phyloP scores from a whole-genome alignment of 1,139 yeast species.

The Blastobotrys serpentis region DNA sequence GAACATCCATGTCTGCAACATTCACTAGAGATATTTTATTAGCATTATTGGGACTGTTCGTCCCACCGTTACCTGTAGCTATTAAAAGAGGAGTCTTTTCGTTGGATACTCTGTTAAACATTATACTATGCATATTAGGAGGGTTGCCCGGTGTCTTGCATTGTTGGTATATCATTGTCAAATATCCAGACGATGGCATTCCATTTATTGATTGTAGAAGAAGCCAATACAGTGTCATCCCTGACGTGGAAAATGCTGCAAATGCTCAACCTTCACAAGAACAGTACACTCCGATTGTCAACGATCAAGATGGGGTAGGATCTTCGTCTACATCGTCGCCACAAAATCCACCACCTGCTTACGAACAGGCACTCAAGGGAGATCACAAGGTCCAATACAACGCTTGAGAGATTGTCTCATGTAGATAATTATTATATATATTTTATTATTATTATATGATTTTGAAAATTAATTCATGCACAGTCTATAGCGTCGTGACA shows the following conservation, averaged over 20 bases:
- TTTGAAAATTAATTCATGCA: too few species aligned
- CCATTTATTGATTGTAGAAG: slow-evolving; percentile 32
- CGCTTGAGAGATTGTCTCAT: not conserved
- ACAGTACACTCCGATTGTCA: not conserved
- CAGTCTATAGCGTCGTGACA: too few species aligned
- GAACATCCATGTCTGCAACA: slow-evolving; percentile 9
- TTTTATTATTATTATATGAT: too few species aligned
- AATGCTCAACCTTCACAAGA: not conserved
- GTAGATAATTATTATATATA: too few species aligned
- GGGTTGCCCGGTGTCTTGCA: slow-evolving; percentile 66
- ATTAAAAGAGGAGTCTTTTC: slow-evolving; percentile 65
- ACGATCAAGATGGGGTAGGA: too few species aligned
- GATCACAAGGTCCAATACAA: slow-evolving; percentile 32
- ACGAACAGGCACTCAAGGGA: slow-evolving; percentile 24
- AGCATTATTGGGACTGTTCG: slow-evolving; percentile 57
- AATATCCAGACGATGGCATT: slow-evolving; percentile 59
- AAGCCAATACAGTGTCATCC: slow-evolving; percentile 23
- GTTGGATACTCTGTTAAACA: slow-evolving; percentile 58
- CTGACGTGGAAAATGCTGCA: slow-evolving; percentile 21
- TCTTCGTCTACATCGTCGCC: not conserved
- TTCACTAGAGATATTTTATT: slow-evolving; percentile 47
- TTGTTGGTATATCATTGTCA: slow-evolving; percentile 44
- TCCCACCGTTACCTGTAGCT: slow-evolving; percentile 75
- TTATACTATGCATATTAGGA: slow-evolving; percentile 57
- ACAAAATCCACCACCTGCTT: slow-evolving; percentile 23